These are phyloP conservation scores for Pythium aristosporum DNA, from an alignment of 352 stramenopile genomes.

Conservation along the genomic window DNA sequence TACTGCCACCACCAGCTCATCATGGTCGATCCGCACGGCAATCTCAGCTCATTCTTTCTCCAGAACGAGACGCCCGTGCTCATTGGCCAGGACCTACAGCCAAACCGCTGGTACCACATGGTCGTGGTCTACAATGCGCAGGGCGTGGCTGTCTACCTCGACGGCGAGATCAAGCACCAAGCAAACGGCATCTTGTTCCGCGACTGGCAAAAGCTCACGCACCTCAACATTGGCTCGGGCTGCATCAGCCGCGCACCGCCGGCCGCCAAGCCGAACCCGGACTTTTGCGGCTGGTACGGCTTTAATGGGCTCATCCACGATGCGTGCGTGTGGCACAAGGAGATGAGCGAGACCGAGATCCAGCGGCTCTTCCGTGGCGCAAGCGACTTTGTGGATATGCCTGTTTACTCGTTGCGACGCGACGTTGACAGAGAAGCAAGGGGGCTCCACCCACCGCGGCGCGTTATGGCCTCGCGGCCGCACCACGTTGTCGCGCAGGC, in stretches of 20 bases:
- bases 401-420: conserved; percentile 50
- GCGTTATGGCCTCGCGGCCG: conserved; percentile 50
- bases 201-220: conserved; percentile 41
- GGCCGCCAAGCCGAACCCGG: conserved; percentile 47
- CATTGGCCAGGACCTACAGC: conserved; percentile 45
- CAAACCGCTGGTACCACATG: conserved; percentile 71
- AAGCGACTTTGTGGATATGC: conserved; percentile 47
- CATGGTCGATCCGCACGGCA: conserved; percentile 57
- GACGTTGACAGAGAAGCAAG: conserved; percentile 28
- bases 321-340: conserved; percentile 48
- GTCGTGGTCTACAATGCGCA: conserved; percentile 48
- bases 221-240: conserved; percentile 60
- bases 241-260: conserved; percentile 53
- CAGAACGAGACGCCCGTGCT: conserved; percentile 44
- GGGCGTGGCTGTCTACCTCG: conserved; percentile 53
- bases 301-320: conserved; percentile 70
- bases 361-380: conserved; percentile 66
- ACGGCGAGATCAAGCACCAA: conserved; percentile 52
- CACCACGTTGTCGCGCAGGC: conserved; percentile 65
- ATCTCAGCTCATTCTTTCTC: conserved; percentile 59
- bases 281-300: conserved; percentile 70
- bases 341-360: conserved; percentile 45
- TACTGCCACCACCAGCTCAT: conserved; percentile 63
- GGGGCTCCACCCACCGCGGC: conserved; percentile 38
- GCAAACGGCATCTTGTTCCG: conserved; percentile 37